These are phyloP conservation scores for Pogostemon cablin DNA, from an alignment of 257 asterid genomes.

Conservation along the genomic window DNA sequence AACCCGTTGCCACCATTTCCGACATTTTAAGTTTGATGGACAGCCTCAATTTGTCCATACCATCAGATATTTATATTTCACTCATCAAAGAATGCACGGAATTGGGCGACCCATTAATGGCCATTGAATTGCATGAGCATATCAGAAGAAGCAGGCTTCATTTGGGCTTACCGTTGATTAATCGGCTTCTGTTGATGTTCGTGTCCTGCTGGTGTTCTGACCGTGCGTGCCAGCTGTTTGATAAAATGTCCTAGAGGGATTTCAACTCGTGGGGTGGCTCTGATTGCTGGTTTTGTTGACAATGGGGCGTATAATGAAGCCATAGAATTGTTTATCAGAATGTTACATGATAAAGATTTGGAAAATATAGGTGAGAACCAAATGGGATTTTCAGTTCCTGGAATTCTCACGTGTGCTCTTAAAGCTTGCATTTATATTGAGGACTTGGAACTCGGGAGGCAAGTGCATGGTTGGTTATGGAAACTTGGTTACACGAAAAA, in stretches of 20 bases:
- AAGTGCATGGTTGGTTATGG: conserved; percentile 70
- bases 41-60: conserved; percentile 52
- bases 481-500: conserved; percentile 55
- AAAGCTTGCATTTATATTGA: conserved; percentile 51
- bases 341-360: conserved; percentile 42
- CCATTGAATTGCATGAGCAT: conserved; percentile 55
- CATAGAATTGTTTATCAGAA: conserved; percentile 45
- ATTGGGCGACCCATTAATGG: conserved; percentile 46
- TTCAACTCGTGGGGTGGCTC: conserved; percentile 63
- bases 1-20: conserved; percentile 47
- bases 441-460: conserved; percentile 65
- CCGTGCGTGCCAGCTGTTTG: conserved; percentile 64
- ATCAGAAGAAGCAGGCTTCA: conserved; percentile 44
- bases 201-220: conserved; percentile 42
- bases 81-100: conserved; percentile 69
- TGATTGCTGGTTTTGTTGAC: conserved; percentile 64
- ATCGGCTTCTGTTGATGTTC: conserved; percentile 58
- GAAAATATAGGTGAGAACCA: conserved; percentile 32
- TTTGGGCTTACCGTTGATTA: conserved; percentile 40
- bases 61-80: conserved; percentile 53
- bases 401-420: conserved; percentile 61
- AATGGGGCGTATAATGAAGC: conserved; percentile 45
- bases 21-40: conserved; percentile 70
- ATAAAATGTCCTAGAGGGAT: conserved; percentile 54
- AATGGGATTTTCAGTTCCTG: conserved; percentile 45